Evolutionary conservation across 2,329 filamentous ascomycete species (phyloP).

Genomic region (Hymenotorrendiella dingleyae): DNA sequence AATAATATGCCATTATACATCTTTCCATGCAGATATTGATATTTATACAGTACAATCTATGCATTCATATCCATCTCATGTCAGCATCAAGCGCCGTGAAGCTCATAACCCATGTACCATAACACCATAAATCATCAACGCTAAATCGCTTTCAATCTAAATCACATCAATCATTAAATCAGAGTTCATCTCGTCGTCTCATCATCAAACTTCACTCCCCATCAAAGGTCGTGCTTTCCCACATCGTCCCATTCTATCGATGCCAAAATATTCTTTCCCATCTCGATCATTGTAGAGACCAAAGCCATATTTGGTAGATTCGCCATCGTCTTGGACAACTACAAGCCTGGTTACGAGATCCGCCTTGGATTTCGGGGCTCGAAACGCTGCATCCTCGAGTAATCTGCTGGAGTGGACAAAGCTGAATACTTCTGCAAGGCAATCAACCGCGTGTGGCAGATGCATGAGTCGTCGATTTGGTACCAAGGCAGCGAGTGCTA

Average conservation of each 20-base stretch:
- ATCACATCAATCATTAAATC: slow-evolving; percentile 2
- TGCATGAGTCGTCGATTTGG: slow-evolving; percentile 55
- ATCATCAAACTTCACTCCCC: too few species aligned
- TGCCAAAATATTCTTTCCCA: slow-evolving; percentile 25
- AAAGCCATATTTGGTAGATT: slow-evolving; percentile 23
- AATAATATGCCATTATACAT: slow-evolving; percentile 4
- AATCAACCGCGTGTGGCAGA: slow-evolving; percentile 68
- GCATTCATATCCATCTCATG: too few species aligned
- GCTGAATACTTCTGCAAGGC: slow-evolving; percentile 69
- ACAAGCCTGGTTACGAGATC: slow-evolving; percentile 64
- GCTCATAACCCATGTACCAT: slow-evolving; percentile 4
- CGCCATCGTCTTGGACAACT: slow-evolving; percentile 15
- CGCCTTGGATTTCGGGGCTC: slow-evolving; percentile 56
- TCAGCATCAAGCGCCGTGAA: slow-evolving; percentile 1
- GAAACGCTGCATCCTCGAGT: slow-evolving; percentile 66
- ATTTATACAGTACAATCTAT: slow-evolving; percentile 3
- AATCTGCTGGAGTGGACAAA: slow-evolving; percentile 71
- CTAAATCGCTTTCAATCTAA: slow-evolving; percentile 6
- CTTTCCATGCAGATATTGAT: neutral
- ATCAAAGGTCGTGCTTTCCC: slow-evolving; percentile 5
- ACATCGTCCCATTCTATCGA: slow-evolving; percentile 25
- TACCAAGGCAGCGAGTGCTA: slow-evolving; percentile 57
- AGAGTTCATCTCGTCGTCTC: slow-evolving; percentile 1
- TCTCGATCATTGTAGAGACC: slow-evolving; percentile 23
- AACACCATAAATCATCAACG: slow-evolving; percentile 7